Base-by-base conservation (phyloP, 208 protist species). In the Acanthamoeba triangularis region DNA sequence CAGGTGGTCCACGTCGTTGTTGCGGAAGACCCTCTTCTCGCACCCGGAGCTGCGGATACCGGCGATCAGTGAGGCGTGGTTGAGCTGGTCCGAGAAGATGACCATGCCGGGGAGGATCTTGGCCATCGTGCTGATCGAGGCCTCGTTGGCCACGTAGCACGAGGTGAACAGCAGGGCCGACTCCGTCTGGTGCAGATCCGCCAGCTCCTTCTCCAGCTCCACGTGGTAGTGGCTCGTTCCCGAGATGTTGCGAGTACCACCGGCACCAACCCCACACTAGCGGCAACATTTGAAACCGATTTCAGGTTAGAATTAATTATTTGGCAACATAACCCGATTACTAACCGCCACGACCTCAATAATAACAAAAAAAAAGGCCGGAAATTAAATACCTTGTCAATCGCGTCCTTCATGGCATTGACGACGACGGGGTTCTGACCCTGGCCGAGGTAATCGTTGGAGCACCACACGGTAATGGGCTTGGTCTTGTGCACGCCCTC, bases 61-160 rank as follows among this genome's bases (percentile, higher is more conserved):
- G 88, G 99, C 98, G 80, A 99, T 99, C 94, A 99, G 98, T 0
- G 98, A 99, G n/a, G 99, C 99, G 97, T 99, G 99, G 97, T 99
- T 99, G 20, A 99, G 96, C 82, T 94, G 96, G 97, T 99, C 99
- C n/a, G 98, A 99, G 82, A 99, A 97, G 67, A 99, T 97, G 11
- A 98, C 95, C 63, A 80, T 96, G 37, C 95, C 92, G 30, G 98
- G 98, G 28, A 99, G 52, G 23, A 97, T 88, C 11, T 95, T 94
- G 2, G 96, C 93, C 25, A 99, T 96, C 2, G 98, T 98, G 8
- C 96, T 94, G 4, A 99, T 96, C 33, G 99, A 97, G 16, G 96
- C 95, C 20, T 99, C 99, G 93, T 99, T 99, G 78, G 99, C 99
- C 74, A 99, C 99, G 61, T 99, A 99, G 59, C 98, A 99, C 96